These are phyloP conservation scores for Paramecium primaurelia DNA, from an alignment of 73 alveolate species.

Conservation along the genomic window DNA sequence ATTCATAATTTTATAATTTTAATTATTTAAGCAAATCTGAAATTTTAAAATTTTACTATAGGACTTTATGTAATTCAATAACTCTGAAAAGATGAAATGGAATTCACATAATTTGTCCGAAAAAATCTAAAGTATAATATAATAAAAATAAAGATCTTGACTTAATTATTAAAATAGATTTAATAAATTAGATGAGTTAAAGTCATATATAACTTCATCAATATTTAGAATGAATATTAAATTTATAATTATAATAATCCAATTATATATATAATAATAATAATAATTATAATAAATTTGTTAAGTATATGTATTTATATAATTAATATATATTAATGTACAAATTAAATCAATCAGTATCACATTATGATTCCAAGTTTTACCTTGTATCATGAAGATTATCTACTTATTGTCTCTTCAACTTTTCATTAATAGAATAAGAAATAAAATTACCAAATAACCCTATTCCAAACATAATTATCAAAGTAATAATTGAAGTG, in stretches of 20 bases:
- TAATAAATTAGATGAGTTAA: too few species aligned
- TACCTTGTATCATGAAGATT: not conserved
- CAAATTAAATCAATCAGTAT: slow-evolving; percentile 2
- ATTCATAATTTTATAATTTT: not conserved
- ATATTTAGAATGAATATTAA: too few species aligned
- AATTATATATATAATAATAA: too few species aligned
- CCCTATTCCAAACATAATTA: slow-evolving; percentile 12
- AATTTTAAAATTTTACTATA: not conserved
- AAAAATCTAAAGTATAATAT: too few species aligned
- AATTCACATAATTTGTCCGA: too few species aligned
- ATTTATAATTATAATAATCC: too few species aligned
- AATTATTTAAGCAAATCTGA: not conserved
- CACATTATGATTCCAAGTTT: not conserved
- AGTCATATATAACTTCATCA: too few species aligned
- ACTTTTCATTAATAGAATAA: not conserved
- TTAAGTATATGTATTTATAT: too few species aligned
- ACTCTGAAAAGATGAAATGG: too few species aligned
- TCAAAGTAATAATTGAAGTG: not conserved
- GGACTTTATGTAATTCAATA: not conserved
- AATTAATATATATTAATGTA: not conserved
- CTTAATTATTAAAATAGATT: too few species aligned
- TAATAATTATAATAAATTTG: too few species aligned
- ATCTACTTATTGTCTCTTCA: slow-evolving; percentile 10
- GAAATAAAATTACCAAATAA: not conserved
- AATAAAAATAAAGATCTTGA: too few species aligned